These are phyloP conservation scores for Eucommia ulmoides DNA, from an alignment of 257 asterid genomes.

Conservation along the genomic window DNA sequence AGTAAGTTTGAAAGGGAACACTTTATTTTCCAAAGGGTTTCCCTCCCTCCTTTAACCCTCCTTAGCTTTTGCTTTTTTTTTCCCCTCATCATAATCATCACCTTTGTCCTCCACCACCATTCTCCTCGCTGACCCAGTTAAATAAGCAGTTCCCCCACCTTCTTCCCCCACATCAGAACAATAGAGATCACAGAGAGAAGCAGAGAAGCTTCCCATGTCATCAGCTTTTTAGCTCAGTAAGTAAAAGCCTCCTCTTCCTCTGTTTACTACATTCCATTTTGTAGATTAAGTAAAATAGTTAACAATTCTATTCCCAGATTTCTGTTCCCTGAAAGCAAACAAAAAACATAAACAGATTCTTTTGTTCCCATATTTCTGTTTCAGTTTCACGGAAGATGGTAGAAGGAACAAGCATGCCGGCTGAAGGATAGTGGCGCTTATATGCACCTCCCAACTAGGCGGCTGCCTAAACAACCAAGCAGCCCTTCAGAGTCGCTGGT, in stretches of 20 bases:
- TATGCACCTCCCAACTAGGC: too few species aligned
- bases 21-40: conserved; percentile 68
- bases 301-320: too few species aligned
- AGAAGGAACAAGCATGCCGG: too few species aligned
- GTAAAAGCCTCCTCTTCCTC: neutral
- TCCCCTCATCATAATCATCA: conserved; percentile 49
- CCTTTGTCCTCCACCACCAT: conserved; percentile 38
- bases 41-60: conserved; percentile 49
- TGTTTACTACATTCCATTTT: neutral
- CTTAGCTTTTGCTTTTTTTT: conserved; percentile 50
- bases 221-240: neutral
- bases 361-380: too few species aligned
- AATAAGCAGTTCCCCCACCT: conserved; percentile 25
- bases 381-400: too few species aligned
- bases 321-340: too few species aligned
- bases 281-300: neutral
- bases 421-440: too few species aligned
- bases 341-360: too few species aligned
- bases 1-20: conserved; percentile 8
- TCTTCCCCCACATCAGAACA: conserved; percentile 30
- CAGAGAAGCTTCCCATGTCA: neutral
- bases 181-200: conserved; percentile 1
- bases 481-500: too few species aligned
- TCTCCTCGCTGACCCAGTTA: conserved; percentile 40
- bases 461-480: too few species aligned